Evolutionary conservation across 2,329 filamentous ascomycete species (phyloP), one percentile per base, ranked within the genome.

Genomic region (Stagonosporopsis rhizophila): DNA sequence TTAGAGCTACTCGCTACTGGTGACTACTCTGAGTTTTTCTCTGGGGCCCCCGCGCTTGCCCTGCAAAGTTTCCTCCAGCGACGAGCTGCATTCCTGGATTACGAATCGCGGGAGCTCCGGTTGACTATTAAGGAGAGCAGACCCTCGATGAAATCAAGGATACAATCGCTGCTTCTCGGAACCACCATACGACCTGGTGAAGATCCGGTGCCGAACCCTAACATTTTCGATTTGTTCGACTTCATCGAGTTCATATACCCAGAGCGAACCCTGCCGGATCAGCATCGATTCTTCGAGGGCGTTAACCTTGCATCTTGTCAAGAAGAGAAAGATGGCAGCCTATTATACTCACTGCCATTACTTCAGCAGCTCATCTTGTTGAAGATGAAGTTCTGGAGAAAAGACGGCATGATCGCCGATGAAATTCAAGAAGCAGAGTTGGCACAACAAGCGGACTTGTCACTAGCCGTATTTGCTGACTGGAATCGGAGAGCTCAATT

Each of bases 161-260:
- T 82, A 14, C 76, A 87, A 30, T 82, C 82, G 3, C 80, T 91
- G 0, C 80, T 98, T n/a, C 86, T 93, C 39, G 95, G 95, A 5
- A 87, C 89, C 38, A 86, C 91, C 7, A 81, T 85, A 11, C 80
- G 87, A 17, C 84, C 89, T 14, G 86, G 85, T 56, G 88, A 89
- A 44, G 85, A 90, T 50, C 80, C 86, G 5, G 80, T 89, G 34
- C 79, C 81, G 25, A 89, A 92, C 55, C 84, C 89, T 0, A 92
- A 90, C 3, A 84, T 98, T 6, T 96, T 98, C 69, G 92, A 97
- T 62, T 83, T 98, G 20, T 95, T 96, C 67, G 95, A 99, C 76
- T 98, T 98, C 68, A 84, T 95, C 72, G 87, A 90, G 58, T 75
- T 89, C 11, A 82, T 85, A 44, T 80, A 87, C 35, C 75, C 78